These are phyloP conservation scores for Ascoidea tarda DNA, from an alignment of 805 yeast genomes.

Conservation along the genomic window DNA sequence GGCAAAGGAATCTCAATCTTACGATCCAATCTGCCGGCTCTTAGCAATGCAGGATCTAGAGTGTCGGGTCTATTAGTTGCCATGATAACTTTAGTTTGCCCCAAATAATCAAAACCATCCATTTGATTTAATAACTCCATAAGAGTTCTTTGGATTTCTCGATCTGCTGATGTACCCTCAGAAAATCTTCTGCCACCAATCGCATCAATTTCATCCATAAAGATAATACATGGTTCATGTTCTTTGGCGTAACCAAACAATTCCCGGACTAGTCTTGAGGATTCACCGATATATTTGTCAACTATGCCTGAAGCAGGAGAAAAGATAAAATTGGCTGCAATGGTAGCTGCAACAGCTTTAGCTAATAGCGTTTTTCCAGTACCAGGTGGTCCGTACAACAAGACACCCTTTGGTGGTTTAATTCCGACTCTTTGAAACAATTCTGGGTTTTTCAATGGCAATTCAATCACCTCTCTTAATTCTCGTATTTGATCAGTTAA, in stretches of 20 bases:
- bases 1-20: constrained; percentile 93
- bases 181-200: constrained; percentile 96
- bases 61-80: constrained; percentile 99
- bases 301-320: constrained; percentile 98
- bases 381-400: constrained; percentile 96
- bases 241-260: constrained; percentile 97
- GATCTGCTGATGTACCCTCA: constrained; percentile 97
- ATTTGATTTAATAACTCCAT: constrained; percentile 95
- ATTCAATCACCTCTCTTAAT: constrained; percentile 90
- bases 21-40: constrained; percentile 96
- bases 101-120: constrained; percentile 96
- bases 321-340: constrained; percentile 94
- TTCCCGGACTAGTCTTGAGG: constrained; percentile 91
- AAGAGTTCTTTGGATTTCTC: constrained; percentile 95
- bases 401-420: constrained; percentile 96
- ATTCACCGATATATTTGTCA: constrained; percentile 95
- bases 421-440: constrained; percentile 89
- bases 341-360: constrained; percentile 96
- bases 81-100: constrained; percentile 96
- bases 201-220: constrained; percentile 98
- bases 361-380: constrained; percentile 94
- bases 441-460: constrained; percentile 94
- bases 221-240: constrained; percentile 95
- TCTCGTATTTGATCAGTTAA: constrained; percentile 90
- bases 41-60: constrained; percentile 87